Evolutionary conservation across 441 rosid species (phyloP).

Genomic region (Pelargonium citronellum): DNA sequence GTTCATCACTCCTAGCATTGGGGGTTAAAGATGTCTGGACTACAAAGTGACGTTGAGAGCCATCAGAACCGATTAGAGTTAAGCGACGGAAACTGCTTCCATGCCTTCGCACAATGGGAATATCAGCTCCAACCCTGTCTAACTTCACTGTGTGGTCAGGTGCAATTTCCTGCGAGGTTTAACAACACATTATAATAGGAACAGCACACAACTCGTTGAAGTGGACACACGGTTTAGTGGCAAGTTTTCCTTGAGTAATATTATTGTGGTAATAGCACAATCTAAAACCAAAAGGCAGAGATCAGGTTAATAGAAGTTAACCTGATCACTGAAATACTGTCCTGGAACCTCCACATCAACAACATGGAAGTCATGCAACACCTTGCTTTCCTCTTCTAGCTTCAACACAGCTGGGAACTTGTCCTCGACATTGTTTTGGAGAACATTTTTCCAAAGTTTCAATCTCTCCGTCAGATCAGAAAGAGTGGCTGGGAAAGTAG

Average conservation of each 20-base stretch:
- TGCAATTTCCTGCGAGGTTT: conserved; percentile 65
- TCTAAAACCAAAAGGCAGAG: neutral
- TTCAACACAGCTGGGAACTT: conserved; percentile 86
- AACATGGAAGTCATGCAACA: conserved; percentile 81
- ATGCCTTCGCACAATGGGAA: conserved; percentile 98
- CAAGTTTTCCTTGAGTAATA: neutral
- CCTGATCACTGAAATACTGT: conserved; percentile 95
- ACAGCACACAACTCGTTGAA: neutral
- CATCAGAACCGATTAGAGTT: conserved; percentile 95
- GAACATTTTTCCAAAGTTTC: conserved; percentile 92
- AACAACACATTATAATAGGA: neutral
- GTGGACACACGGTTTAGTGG: neutral
- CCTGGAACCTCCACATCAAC: conserved; percentile 99
- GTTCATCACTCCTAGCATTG: conserved; percentile 95
- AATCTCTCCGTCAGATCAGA: conserved; percentile 74
- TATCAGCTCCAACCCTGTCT: conserved; percentile 91
- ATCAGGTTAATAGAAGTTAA: conserved; percentile 22
- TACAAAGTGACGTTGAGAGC: conserved; percentile 89
- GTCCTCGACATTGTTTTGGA: conserved; percentile 96
- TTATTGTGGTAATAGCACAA: neutral
- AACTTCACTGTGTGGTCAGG: conserved; percentile 93
- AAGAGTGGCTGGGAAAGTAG: conserved; percentile 81
- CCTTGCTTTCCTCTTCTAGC: conserved; percentile 93
- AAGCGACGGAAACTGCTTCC: conserved; percentile 98
- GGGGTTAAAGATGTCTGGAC: conserved; percentile 98